Percentiles rank a stretch among this genome's conserved stretches.
Conservation (phyloP, 2,329 filamentous ascomycete species). For the Fonsecaea nubica region DNA sequence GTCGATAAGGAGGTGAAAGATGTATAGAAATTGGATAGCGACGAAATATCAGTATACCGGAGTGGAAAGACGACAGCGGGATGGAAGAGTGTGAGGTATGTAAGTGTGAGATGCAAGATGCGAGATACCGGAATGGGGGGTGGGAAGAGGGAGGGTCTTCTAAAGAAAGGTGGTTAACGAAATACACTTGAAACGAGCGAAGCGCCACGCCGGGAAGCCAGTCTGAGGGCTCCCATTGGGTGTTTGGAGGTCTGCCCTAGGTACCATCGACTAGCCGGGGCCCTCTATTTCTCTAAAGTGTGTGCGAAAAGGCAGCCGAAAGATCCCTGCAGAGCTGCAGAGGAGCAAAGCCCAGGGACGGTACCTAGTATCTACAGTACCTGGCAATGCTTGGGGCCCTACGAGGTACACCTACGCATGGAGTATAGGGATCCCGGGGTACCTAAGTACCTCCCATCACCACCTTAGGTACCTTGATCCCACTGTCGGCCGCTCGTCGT, state of each 20-base stretch:
- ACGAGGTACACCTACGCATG: neutral
- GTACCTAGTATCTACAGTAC: no score
- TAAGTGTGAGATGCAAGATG: constrained; percentile 5
- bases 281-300: neutral
- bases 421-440: no score
- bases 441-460: no score
- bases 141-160: neutral
- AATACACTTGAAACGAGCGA: constrained; percentile 17
- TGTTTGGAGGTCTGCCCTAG: neutral
- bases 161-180: constrained; percentile 14
- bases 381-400: neutral
- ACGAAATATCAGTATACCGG: constrained; percentile 1
- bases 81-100: constrained; percentile 1
- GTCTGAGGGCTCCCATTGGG: constrained; percentile 10
- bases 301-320: constrained; percentile 15
- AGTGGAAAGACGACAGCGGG: neutral
- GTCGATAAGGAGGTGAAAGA: neutral
- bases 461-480: neutral
- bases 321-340: constrained; percentile 1
- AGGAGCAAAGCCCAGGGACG: no score
- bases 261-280: neutral
- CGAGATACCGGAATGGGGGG: neutral
- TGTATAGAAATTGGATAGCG: neutral
- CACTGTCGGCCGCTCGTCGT: neutral
- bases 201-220: neutral